Evolutionary conservation across 1,284 basidiomycete species (phyloP).

Genomic region (Boletus smithii): DNA sequence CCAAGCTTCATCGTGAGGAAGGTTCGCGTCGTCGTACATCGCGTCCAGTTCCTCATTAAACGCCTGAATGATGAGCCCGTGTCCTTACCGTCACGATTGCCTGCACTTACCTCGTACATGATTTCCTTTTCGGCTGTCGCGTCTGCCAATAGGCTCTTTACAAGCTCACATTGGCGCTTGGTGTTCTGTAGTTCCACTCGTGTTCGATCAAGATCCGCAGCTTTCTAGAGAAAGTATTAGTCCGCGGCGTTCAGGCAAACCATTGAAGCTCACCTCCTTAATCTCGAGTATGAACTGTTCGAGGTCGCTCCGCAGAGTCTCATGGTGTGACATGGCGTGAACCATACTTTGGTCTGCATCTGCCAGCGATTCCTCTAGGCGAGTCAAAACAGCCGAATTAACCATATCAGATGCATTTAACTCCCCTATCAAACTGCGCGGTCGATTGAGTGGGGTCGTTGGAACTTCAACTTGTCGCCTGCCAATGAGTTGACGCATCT

Average conservation of each 20-base stretch:
- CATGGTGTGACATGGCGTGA: slow-evolving; percentile 51
- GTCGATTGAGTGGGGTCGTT: slow-evolving; percentile 45
- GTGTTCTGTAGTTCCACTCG: slow-evolving; percentile 63
- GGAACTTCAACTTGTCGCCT: slow-evolving; percentile 50
- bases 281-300: slow-evolving; percentile 47
- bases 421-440: slow-evolving; percentile 33
- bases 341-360: slow-evolving; percentile 58
- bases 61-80: slow-evolving; percentile 47
- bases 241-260: neutral
- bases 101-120: slow-evolving; percentile 74
- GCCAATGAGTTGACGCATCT: slow-evolving; percentile 70
- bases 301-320: slow-evolving; percentile 49
- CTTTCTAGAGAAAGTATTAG: slow-evolving; percentile 40
- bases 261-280: slow-evolving; percentile 47
- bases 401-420: slow-evolving; percentile 25
- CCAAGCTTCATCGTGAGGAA: slow-evolving; percentile 79
- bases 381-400: slow-evolving; percentile 29
- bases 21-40: slow-evolving; percentile 78
- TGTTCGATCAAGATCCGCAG: slow-evolving; percentile 56
- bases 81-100: neutral
- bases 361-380: slow-evolving; percentile 49
- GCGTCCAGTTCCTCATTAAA: slow-evolving; percentile 90
- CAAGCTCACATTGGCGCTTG: slow-evolving; percentile 71
- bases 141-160: slow-evolving; percentile 72
- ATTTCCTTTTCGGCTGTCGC: slow-evolving; percentile 84